A percentile compares a stretch with the other conserved stretches of the same genome.
phyloP scores from a whole-genome alignment of 2,329 filamentous ascomycete species.

The Monosporascus sp. region DNA sequence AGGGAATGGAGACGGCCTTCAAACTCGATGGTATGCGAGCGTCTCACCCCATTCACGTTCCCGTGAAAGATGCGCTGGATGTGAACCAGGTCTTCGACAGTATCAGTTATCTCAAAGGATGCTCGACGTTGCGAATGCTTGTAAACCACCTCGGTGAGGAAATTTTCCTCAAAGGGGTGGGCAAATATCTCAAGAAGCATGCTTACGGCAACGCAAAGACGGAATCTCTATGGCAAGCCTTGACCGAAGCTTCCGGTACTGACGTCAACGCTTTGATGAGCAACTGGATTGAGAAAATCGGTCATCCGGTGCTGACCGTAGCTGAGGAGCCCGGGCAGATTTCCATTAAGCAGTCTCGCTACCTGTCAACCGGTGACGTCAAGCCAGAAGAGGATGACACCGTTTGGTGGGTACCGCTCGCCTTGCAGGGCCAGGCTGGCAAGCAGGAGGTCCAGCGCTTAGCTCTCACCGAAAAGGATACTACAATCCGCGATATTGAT shows the following conservation, averaged over 20 bases:
- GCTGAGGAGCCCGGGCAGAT: conserved; percentile 80
- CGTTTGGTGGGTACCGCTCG: conserved; percentile 92
- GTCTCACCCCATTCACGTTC: conserved; percentile 94
- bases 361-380: conserved; percentile 86
- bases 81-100: conserved; percentile 97
- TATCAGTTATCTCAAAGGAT: conserved; percentile 95
- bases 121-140: conserved; percentile 94
- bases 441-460: conserved; percentile 57
- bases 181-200: conserved; percentile 82
- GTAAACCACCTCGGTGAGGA: conserved; percentile 83
- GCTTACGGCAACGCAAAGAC: conserved; percentile 89
- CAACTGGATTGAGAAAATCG: conserved; percentile 92
- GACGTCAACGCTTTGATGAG: conserved; percentile 87
- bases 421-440: conserved; percentile 69
- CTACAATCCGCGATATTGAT: conserved; percentile 69
- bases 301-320: conserved; percentile 85
- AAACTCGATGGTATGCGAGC: conserved; percentile 83
- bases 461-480: conserved; percentile 70
- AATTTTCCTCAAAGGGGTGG: conserved; percentile 84
- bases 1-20: conserved; percentile 89
- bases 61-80: conserved; percentile 86
- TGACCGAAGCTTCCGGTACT: conserved; percentile 81
- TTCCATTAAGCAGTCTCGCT: conserved; percentile 77
- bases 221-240: conserved; percentile 81
- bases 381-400: conserved; percentile 88